A percentile compares a stretch with the other conserved stretches of the same genome.
Conservation (phyloP, 441 rosid genomes). For the Jatropha multifida region DNA sequence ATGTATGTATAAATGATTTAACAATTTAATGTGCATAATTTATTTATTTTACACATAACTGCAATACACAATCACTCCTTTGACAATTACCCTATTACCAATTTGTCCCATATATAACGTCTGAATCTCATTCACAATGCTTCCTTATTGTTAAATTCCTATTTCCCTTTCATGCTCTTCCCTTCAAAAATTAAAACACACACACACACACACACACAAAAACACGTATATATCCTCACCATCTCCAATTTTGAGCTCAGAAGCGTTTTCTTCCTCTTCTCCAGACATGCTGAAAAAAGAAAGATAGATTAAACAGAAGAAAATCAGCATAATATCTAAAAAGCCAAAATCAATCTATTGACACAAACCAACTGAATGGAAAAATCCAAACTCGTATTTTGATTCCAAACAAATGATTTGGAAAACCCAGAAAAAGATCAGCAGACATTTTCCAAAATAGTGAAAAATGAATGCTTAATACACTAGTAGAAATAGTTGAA, state of each 20-base stretch:
- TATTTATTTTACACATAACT: not conserved
- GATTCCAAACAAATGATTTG: not conserved
- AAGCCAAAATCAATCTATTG: not conserved
- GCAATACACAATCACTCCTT: not conserved
- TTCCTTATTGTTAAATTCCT: not conserved
- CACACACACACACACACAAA: no score
- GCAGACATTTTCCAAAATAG: not conserved
- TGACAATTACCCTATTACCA: not conserved
- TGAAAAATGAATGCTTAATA: not conserved
- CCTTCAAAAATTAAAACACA: not conserved
- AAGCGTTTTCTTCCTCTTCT: conserved; percentile 96
- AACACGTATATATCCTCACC: conserved; percentile 37
- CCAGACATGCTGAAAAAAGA: conserved; percentile 60
- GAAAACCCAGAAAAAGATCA: not conserved
- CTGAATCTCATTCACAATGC: not conserved
- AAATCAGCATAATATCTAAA: not conserved
- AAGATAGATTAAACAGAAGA: not conserved
- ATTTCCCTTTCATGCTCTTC: not conserved
- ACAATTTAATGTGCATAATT: no score
- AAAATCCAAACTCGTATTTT: not conserved
- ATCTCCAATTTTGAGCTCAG: conserved; percentile 97
- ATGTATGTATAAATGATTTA: no score
- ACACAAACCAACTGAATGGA: not conserved
- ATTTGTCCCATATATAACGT: not conserved
- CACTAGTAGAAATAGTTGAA: not conserved